Percentiles rank a stretch among this genome's conserved stretches.
Conservation (phyloP, 31 red algal genomes). For the Porphyra umbilicalis region DNA sequence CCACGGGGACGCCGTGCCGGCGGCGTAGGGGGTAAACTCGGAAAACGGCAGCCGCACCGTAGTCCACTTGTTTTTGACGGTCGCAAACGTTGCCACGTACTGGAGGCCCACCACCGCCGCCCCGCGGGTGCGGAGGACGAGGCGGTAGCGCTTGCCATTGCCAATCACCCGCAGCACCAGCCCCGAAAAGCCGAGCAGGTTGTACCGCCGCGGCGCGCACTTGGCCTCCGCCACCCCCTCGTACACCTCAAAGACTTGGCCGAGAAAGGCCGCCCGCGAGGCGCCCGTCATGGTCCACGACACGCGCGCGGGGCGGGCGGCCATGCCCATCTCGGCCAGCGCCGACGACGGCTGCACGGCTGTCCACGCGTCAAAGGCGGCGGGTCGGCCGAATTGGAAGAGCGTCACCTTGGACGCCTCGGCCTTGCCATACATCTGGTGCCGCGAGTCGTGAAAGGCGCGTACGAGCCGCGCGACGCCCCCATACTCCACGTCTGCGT, state of each 20-base stretch:
- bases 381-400: slow-evolving; percentile 71
- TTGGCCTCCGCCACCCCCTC: slow-evolving; percentile 51
- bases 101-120: slow-evolving; percentile 42
- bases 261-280: slow-evolving; percentile 42
- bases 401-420: slow-evolving; percentile 86
- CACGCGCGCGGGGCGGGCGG: slow-evolving; percentile 35
- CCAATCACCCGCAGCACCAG: slow-evolving; percentile 76
- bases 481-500: slow-evolving; percentile 33
- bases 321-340: slow-evolving; percentile 20
- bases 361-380: slow-evolving; percentile 59
- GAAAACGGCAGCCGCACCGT: slow-evolving; percentile 79
- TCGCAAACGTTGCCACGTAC: slow-evolving; percentile 65
- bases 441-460: slow-evolving; percentile 78
- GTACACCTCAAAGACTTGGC: slow-evolving; percentile 79
- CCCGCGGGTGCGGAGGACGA: slow-evolving; percentile 45
- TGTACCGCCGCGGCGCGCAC: slow-evolving; percentile 34
- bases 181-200: slow-evolving; percentile 78
- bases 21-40: slow-evolving; percentile 17
- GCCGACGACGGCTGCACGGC: slow-evolving; percentile 22
- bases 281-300: slow-evolving; percentile 43
- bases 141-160: slow-evolving; percentile 72
- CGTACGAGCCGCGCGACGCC: slow-evolving; percentile 61
- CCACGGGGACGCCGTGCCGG: background rate
- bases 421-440: slow-evolving; percentile 61
- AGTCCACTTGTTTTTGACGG: slow-evolving; percentile 68